Conservation (phyloP, 495 filamentous ascomycete species). For the Barbatosphaeria neglecta region DNA sequence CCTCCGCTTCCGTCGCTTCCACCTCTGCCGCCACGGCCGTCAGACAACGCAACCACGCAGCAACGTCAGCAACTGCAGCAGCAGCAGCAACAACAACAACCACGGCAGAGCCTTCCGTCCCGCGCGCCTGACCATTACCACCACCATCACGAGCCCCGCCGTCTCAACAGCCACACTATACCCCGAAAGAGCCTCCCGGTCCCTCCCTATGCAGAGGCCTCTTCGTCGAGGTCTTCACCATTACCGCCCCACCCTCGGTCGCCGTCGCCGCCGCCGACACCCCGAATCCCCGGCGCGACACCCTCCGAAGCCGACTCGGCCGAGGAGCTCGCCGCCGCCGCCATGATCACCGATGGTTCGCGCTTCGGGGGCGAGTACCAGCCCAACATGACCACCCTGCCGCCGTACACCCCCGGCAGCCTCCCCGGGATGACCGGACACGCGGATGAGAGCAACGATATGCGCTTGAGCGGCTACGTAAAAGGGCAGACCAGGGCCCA, state of each 20-base stretch:
- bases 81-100: too few species aligned
- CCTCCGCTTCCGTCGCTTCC: neutral
- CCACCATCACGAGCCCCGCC: too few species aligned
- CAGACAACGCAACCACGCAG: neutral
- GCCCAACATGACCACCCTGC: neutral
- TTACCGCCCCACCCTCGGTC: neutral
- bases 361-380: neutral
- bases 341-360: neutral
- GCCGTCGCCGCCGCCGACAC: neutral
- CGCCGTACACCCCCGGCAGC: neutral
- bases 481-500: conserved; percentile 26
- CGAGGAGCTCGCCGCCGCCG: neutral
- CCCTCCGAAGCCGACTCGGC: neutral
- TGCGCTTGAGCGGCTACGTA: conserved; percentile 26
- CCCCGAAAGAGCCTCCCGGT: neutral
- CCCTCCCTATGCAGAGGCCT: neutral
- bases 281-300: neutral
- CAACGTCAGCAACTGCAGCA: neutral
- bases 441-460: conserved; percentile 20
- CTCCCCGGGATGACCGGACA: conserved; percentile 19
- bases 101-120: too few species aligned
- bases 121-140: too few species aligned
- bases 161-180: neutral
- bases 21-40: neutral
- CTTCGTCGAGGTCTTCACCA: neutral